Evolutionary conservation across 345 rosid genomes (phyloP).

Genomic region (Leavenworthia alabamica): DNA sequence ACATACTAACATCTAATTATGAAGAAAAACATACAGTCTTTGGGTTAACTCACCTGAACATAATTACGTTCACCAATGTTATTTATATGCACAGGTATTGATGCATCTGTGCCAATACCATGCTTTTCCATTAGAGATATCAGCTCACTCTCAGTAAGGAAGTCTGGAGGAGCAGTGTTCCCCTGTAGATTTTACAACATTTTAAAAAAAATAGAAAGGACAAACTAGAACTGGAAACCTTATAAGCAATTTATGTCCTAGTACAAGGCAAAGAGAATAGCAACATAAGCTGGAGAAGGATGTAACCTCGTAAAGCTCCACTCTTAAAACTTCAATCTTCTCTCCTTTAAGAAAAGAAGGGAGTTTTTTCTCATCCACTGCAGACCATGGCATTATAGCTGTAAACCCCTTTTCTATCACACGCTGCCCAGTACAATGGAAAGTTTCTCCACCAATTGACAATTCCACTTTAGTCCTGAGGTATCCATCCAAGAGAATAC

Average conservation of each 20-base stretch:
- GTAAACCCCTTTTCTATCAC: conserved; percentile 70
- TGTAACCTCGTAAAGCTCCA: conserved; percentile 71
- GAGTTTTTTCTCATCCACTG: conserved; percentile 64
- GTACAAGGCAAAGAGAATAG: background rate
- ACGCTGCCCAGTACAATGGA: conserved; percentile 67
- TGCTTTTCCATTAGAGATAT: conserved; percentile 94
- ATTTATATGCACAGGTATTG: conserved; percentile 86
- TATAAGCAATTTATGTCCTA: background rate
- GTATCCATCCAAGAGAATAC: conserved; percentile 1
- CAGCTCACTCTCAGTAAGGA: conserved; percentile 90
- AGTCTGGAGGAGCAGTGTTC: conserved; percentile 70
- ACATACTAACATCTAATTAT: conserved; percentile 9
- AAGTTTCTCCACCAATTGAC: conserved; percentile 68
- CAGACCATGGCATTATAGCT: conserved; percentile 89
- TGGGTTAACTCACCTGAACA: conserved; percentile 59
- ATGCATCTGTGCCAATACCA: conserved; percentile 97
- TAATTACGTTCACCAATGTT: conserved; percentile 95
- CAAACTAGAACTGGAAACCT: background rate
- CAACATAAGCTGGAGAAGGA: conserved; percentile 4
- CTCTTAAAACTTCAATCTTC: conserved; percentile 64
- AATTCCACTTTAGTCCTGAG: conserved; percentile 77
- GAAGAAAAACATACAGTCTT: background rate
- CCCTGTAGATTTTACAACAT: conserved; percentile 47
- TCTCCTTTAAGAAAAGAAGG: conserved; percentile 64
- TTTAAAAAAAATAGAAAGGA: background rate